A percentile compares a stretch with the other conserved stretches of the same genome.
phyloP scores from a whole-genome alignment of 1,284 basidiomycete genomes.

The Puccinia novopanici region DNA sequence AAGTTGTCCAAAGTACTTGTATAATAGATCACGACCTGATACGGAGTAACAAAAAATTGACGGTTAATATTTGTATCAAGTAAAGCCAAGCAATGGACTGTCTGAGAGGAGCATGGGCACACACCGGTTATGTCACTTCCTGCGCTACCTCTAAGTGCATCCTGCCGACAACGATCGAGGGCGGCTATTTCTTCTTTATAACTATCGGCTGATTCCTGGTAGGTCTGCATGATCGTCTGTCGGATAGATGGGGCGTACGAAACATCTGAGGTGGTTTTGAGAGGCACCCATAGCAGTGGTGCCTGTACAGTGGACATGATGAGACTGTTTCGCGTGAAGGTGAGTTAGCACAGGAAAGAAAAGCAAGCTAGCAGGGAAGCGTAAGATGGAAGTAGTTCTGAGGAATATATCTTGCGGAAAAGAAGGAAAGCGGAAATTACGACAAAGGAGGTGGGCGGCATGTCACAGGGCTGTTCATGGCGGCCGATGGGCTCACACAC shows the following conservation, averaged over 20 bases:
- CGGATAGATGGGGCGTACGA: conserved; percentile 90
- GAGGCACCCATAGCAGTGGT: conserved; percentile 63
- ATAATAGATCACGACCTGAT: conserved; percentile 83
- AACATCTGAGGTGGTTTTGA: conserved; percentile 66
- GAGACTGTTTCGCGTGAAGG: not conserved
- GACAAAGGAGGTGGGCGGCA: too few species aligned
- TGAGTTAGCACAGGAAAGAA: not conserved
- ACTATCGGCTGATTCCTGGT: conserved; percentile 86
- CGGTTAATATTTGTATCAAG: not conserved
- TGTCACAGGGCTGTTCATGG: too few species aligned
- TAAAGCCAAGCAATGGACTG: not conserved
- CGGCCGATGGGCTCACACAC: too few species aligned
- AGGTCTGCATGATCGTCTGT: conserved; percentile 82
- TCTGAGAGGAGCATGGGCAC: conserved; percentile 54
- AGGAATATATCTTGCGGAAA: not conserved
- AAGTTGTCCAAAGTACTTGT: conserved; percentile 99
- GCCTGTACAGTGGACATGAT: conserved; percentile 57
- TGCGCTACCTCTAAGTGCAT: conserved; percentile 85
- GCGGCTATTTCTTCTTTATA: conserved; percentile 80
- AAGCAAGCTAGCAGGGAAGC: not conserved
- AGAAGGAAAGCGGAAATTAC: too few species aligned
- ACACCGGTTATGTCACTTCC: conserved; percentile 87
- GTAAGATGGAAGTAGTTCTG: not conserved
- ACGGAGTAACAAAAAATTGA: not conserved
- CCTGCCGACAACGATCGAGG: conserved; percentile 86